phyloP scores from a whole-genome alignment of 495 filamentous ascomycete species.

The Talaromyces adpressus region DNA sequence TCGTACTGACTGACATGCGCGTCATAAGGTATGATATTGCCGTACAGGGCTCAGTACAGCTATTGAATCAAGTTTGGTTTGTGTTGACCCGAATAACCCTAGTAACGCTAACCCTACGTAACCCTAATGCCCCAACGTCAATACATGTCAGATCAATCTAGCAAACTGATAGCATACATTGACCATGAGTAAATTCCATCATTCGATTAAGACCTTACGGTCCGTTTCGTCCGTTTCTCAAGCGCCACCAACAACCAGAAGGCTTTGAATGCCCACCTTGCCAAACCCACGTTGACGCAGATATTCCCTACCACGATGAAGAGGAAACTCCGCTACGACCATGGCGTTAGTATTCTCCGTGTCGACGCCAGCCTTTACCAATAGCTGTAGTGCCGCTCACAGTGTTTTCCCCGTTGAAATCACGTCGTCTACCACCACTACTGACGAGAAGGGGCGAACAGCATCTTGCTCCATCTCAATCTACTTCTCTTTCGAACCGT shows the following conservation, averaged over 20 bases:
- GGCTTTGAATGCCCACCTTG: slow-evolving; percentile 46
- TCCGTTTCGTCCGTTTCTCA: slow-evolving; percentile 16
- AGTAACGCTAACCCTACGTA: too few relatives aligned
- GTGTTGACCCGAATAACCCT: too few relatives aligned
- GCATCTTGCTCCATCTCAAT: slow-evolving; percentile 48
- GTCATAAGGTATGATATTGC: too few relatives aligned
- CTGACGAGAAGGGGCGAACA: slow-evolving; percentile 34
- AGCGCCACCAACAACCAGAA: slow-evolving; percentile 49
- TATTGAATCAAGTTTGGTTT: too few relatives aligned
- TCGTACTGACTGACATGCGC: too few relatives aligned
- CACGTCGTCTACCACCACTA: slow-evolving; percentile 60
- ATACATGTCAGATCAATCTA: too few relatives aligned
- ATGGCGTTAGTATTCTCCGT: slow-evolving; percentile 42
- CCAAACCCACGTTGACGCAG: slow-evolving; percentile 51
- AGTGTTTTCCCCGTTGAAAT: slow-evolving; percentile 55
- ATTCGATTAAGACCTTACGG: not conserved
- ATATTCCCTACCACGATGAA: slow-evolving; percentile 47
- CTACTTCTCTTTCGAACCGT: slow-evolving; percentile 25
- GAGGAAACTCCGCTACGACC: slow-evolving; percentile 56
- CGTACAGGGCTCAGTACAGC: too few relatives aligned
- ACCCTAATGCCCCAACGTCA: too few relatives aligned
- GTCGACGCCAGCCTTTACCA: slow-evolving; percentile 37
- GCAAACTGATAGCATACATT: too few relatives aligned
- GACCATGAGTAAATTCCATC: not conserved
- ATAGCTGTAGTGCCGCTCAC: slow-evolving; percentile 47